phyloP scores from a whole-genome alignment of 2,329 filamentous ascomycete genomes.

The Chaetomium sp. region DNA sequence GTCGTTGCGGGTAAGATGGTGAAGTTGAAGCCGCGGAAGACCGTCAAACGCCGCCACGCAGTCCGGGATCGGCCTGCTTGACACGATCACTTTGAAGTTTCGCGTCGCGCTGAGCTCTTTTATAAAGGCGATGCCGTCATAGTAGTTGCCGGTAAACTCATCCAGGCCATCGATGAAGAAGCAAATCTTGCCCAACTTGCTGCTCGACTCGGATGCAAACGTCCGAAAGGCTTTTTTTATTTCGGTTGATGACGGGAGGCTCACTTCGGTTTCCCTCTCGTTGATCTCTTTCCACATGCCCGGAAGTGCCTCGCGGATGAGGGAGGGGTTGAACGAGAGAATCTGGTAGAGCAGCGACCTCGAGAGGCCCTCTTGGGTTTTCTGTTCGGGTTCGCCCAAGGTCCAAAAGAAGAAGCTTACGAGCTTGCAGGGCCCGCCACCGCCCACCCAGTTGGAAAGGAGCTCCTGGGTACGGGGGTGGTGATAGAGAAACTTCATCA shows the following conservation, averaged over 20 bases:
- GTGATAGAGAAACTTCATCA: constrained; percentile 36
- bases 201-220: not conserved
- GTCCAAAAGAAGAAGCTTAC: constrained; percentile 35
- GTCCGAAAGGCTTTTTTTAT: not conserved
- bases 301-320: constrained; percentile 26
- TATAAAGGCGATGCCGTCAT: constrained; percentile 13
- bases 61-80: constrained; percentile 18
- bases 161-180: too few relatives aligned
- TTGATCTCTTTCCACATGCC: constrained; percentile 19
- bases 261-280: not conserved
- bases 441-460: constrained; percentile 28
- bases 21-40: constrained; percentile 10
- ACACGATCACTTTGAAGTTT: constrained; percentile 20
- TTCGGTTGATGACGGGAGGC: not conserved
- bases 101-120: constrained; percentile 16
- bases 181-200: constrained; percentile 14
- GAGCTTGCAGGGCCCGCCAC: constrained; percentile 18
- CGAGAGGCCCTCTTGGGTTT: constrained; percentile 29
- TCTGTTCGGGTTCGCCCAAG: constrained; percentile 31
- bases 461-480: constrained; percentile 17
- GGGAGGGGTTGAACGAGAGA: constrained; percentile 21
- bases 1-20: constrained; percentile 9
- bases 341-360: constrained; percentile 32
- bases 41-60: constrained; percentile 17
- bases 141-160: constrained; percentile 16